Evolutionary conservation across 2,329 filamentous ascomycete genomes (phyloP).

Genomic region (Diaporthe sp.): DNA sequence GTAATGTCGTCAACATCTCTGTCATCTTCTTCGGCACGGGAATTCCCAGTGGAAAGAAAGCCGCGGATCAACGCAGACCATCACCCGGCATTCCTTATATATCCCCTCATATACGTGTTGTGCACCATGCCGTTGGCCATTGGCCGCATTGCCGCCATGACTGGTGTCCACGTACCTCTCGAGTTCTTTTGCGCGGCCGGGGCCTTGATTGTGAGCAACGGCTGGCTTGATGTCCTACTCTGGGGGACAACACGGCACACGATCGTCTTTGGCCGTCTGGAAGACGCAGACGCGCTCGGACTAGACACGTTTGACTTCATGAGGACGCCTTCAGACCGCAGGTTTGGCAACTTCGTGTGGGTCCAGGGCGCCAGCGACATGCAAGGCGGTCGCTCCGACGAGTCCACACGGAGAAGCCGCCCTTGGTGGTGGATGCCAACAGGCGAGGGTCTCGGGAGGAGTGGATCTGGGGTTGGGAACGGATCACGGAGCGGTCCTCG

Average conservation of each 20-base stretch:
- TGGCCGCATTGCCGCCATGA: constrained; percentile 70
- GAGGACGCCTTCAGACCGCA: constrained; percentile 45
- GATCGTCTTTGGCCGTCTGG: constrained; percentile 45
- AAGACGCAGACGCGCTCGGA: constrained; percentile 48
- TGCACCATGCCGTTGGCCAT: constrained; percentile 72
- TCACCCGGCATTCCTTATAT: constrained; percentile 65
- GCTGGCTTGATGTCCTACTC: constrained; percentile 51
- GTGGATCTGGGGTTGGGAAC: constrained; percentile 29
- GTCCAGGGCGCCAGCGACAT: constrained; percentile 44
- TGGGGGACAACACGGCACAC: constrained; percentile 46
- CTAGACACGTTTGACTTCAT: constrained; percentile 53
- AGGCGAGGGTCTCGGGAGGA: constrained; percentile 17
- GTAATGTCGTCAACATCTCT: constrained; percentile 2
- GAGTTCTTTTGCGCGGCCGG: constrained; percentile 65
- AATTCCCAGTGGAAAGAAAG: neutral
- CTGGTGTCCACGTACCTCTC: constrained; percentile 58
- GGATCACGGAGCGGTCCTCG: constrained; percentile 16
- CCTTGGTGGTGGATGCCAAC: constrained; percentile 35
- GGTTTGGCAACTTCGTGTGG: constrained; percentile 49
- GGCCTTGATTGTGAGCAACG: constrained; percentile 63
- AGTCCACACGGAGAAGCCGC: constrained; percentile 32
- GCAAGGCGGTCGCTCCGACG: constrained; percentile 11
- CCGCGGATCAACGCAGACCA: constrained; percentile 37
- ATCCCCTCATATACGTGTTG: constrained; percentile 72
- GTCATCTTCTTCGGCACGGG: neutral